Conservation (phyloP, 2,329 filamentous ascomycete genomes). For the Colletotrichum euphorbiae region DNA sequence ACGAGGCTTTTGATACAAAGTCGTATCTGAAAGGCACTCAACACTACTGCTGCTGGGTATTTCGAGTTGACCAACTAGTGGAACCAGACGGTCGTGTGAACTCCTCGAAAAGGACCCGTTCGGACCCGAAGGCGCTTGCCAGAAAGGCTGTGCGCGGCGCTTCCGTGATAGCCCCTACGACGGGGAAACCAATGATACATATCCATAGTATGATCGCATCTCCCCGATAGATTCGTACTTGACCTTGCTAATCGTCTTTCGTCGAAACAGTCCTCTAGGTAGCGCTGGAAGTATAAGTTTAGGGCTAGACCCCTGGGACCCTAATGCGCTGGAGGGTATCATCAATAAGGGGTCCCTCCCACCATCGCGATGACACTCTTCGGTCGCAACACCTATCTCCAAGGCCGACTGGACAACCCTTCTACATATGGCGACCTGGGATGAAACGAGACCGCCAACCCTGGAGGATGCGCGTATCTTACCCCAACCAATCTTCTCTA, state of each 20-base stretch:
- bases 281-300: not conserved
- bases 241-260: not conserved
- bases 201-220: not conserved
- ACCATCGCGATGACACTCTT: not conserved
- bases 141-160: not conserved
- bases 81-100: not conserved
- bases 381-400: not conserved
- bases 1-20: not conserved
- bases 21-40: not conserved
- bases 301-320: not conserved
- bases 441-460: not conserved
- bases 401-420: not conserved
- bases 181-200: no score
- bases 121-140: not conserved
- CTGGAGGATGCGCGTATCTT: not conserved
- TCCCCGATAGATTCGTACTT: not conserved
- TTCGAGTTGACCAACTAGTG: not conserved
- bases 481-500: not conserved
- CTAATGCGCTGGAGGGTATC: not conserved
- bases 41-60: conserved; percentile 2
- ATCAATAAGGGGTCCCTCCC: not conserved
- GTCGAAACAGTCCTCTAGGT: not conserved
- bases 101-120: not conserved
- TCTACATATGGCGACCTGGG: not conserved
- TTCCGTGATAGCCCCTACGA: not conserved